Evolutionary conservation across 2,329 filamentous ascomycete genomes (phyloP).

Genomic region (Cryphonectria parasitica): DNA sequence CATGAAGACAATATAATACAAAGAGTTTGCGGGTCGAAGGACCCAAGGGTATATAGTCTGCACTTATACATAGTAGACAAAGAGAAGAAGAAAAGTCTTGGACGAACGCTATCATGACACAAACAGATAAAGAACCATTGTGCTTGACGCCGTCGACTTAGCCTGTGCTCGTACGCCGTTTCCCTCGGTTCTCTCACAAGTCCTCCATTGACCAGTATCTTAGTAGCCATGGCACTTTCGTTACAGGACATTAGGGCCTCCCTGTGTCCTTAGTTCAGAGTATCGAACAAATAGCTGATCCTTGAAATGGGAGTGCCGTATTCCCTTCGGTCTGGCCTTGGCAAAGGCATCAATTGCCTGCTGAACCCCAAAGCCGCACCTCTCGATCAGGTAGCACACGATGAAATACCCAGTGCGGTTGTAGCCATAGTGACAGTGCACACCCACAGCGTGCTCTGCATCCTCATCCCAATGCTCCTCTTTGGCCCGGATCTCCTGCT

Average conservation of each 20-base stretch:
- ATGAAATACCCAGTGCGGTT: conserved; percentile 93
- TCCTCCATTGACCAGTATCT: neutral
- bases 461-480: conserved; percentile 45
- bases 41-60: neutral
- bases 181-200: neutral
- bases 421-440: conserved; percentile 96
- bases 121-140: neutral
- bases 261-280: conserved; percentile 38
- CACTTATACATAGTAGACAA: neutral
- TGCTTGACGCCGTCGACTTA: neutral
- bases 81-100: neutral
- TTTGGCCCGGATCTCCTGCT: conserved; percentile 52
- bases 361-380: conserved; percentile 70
- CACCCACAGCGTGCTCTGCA: conserved; percentile 65
- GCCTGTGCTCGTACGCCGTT: neutral
- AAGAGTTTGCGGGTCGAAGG: neutral
- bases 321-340: conserved; percentile 74
- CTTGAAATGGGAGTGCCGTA: conserved; percentile 86
- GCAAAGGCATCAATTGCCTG: conserved; percentile 82
- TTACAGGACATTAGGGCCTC: neutral
- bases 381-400: conserved; percentile 87
- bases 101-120: conserved; percentile 2
- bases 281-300: conserved; percentile 84
- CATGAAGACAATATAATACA: too few species aligned
- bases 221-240: too few species aligned